Evolutionary conservation across 768 basidiomycete genomes (phyloP).

Genomic region (Suillus variegatus): DNA sequence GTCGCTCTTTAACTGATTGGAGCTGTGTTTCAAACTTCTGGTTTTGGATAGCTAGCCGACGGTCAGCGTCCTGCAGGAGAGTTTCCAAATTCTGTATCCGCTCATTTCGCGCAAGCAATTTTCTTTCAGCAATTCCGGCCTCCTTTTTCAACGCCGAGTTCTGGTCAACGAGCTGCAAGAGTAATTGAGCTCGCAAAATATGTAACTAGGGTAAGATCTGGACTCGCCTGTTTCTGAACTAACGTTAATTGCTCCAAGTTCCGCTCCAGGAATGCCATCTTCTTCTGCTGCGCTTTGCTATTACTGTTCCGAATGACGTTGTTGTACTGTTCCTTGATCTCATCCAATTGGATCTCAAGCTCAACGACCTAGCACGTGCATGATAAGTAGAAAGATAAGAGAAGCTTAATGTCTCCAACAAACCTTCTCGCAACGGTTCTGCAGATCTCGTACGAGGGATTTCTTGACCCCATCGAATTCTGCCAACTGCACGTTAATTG

Average conservation of each 20-base stretch:
- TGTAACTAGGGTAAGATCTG: not conserved
- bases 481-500: constrained; percentile 95
- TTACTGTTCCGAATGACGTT: constrained; percentile 98
- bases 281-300: constrained; percentile 97
- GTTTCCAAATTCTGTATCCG: constrained; percentile 96
- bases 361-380: constrained; percentile 79
- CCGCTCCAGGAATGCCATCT: constrained; percentile 97
- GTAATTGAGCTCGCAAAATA: constrained; percentile 17
- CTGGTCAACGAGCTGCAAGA: constrained; percentile 89
- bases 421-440: constrained; percentile 99
- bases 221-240: constrained; percentile 91
- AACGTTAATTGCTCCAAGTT: constrained; percentile 94
- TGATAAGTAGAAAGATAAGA: constrained; percentile 9
- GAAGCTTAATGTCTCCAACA: constrained; percentile 13
- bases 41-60: constrained; percentile 88
- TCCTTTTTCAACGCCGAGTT: constrained; percentile 97
- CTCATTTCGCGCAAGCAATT: constrained; percentile 94
- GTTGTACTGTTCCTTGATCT: constrained; percentile 98
- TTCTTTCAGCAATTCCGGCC: constrained; percentile 94
- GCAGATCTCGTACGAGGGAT: constrained; percentile 96
- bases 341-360: constrained; percentile 97
- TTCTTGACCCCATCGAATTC: constrained; percentile 99
- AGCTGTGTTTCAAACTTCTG: constrained; percentile 95
- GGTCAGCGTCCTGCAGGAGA: constrained; percentile 90
- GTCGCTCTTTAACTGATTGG: constrained; percentile 86